Percentiles rank a stretch among this genome's conserved stretches.
Conservation (phyloP, 2,329 filamentous ascomycete genomes). For the Neofusicoccum ribis region DNA sequence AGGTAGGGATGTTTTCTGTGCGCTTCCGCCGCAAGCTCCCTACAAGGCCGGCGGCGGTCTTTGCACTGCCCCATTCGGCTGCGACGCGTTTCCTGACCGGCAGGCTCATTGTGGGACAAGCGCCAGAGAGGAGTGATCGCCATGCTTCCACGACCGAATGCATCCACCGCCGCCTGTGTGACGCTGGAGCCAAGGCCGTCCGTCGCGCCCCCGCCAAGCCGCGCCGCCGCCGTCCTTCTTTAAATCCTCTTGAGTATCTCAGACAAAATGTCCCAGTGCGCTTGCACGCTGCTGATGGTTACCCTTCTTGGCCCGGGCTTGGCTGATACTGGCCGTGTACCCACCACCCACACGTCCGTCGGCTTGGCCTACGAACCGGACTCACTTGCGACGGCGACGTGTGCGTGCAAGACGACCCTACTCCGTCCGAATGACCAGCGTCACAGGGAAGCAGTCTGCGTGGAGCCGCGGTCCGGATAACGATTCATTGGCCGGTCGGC, state of each 20-base stretch:
- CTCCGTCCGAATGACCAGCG: background rate
- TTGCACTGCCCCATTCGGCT: constrained; percentile 16
- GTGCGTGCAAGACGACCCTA: background rate
- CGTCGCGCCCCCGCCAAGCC: constrained; percentile 11
- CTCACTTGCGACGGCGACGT: background rate
- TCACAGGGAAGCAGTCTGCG: background rate
- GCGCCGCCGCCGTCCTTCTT: background rate
- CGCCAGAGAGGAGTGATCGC: background rate
- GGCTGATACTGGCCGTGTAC: constrained; percentile 13
- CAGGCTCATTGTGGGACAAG: background rate
- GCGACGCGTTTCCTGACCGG: constrained; percentile 13
- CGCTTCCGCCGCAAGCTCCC: background rate
- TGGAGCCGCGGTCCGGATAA: background rate
- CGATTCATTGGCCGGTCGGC: background rate
- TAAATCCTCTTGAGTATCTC: background rate
- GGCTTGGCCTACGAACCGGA: background rate
- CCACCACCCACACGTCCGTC: background rate
- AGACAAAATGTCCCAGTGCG: background rate
- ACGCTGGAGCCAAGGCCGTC: constrained; percentile 1
- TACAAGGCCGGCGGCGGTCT: background rate
- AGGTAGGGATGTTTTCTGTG: background rate
- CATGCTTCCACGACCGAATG: constrained; percentile 3
- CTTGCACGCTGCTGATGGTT: background rate
- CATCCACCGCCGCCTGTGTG: constrained; percentile 3
- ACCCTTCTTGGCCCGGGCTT: constrained; percentile 5